Evolutionary conservation across 2,329 filamentous ascomycete species (phyloP).

Genomic region (Paecilomyces variotii): DNA sequence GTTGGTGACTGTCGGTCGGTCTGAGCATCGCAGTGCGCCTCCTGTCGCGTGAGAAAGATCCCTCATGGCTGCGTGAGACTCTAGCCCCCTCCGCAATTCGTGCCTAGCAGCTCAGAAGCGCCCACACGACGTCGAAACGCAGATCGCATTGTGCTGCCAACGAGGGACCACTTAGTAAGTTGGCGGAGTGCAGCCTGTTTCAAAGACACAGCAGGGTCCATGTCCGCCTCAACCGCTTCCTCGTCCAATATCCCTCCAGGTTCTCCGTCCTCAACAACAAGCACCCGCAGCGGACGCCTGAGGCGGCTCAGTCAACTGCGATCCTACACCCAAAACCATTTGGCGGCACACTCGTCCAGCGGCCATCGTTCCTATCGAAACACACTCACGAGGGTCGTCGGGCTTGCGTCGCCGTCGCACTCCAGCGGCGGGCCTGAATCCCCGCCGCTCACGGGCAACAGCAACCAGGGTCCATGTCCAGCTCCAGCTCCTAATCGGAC

Average conservation of each 20-base stretch:
- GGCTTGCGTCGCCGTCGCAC: constrained; percentile 22
- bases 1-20: neutral
- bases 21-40: neutral
- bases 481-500: constrained; percentile 23
- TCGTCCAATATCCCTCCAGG: constrained; percentile 26
- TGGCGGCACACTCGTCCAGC: constrained; percentile 14
- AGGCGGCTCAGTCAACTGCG: constrained; percentile 35
- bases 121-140: neutral
- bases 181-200: neutral
- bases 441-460: constrained; percentile 13
- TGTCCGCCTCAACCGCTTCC: constrained; percentile 28
- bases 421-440: constrained; percentile 16
- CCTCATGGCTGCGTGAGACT: neutral
- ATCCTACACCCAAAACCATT: constrained; percentile 28
- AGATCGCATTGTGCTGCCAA: neutral
- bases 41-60: neutral
- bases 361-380: constrained; percentile 24
- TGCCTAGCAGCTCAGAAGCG: neutral
- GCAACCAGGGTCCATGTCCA: constrained; percentile 19
- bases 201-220: constrained; percentile 6
- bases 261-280: constrained; percentile 4
- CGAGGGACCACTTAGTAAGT: neutral
- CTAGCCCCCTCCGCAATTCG: neutral
- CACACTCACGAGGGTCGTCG: constrained; percentile 29
- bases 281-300: constrained; percentile 25